Conservation (phyloP, 2,329 filamentous ascomycete species). For the Fusarium sp. region DNA sequence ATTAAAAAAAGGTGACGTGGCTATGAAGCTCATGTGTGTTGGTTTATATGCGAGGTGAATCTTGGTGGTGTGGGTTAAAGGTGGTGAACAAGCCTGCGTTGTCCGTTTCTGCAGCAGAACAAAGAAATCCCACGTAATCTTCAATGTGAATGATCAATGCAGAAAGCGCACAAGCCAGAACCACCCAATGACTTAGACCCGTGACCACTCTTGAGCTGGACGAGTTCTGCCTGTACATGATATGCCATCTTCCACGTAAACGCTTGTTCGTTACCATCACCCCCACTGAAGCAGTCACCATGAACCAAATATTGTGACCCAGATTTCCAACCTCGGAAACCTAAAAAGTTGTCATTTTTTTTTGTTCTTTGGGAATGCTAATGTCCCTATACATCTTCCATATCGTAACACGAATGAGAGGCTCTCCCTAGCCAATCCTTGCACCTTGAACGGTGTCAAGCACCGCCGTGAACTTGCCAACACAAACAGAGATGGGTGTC, state of each 20-base stretch:
- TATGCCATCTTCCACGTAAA: background rate
- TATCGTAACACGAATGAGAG: slow-evolving; percentile 6
- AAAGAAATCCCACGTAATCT: background rate
- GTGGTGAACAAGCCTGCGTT: slow-evolving; percentile 4
- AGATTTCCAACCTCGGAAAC: background rate
- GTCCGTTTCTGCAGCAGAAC: slow-evolving; percentile 1
- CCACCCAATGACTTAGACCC: background rate
- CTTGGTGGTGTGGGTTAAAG: background rate
- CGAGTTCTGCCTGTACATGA: background rate
- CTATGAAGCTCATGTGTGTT: background rate
- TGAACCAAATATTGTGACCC: background rate
- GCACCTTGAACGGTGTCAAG: background rate
- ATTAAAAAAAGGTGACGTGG: background rate
- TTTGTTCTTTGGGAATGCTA: background rate
- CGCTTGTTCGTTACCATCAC: background rate
- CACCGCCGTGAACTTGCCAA: background rate
- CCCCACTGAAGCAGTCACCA: background rate
- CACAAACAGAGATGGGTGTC: slow-evolving; percentile 2
- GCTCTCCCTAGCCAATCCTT: slow-evolving; percentile 4
- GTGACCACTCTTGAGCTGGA: background rate
- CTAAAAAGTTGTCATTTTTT: slow-evolving; percentile 14
- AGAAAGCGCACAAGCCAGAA: background rate
- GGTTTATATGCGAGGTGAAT: slow-evolving; percentile 10
- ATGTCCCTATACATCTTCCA: background rate
- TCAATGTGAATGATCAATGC: background rate